phyloP scores from a whole-genome alignment of 148 eudicot genomes.

The Simmondsia chinensis region DNA sequence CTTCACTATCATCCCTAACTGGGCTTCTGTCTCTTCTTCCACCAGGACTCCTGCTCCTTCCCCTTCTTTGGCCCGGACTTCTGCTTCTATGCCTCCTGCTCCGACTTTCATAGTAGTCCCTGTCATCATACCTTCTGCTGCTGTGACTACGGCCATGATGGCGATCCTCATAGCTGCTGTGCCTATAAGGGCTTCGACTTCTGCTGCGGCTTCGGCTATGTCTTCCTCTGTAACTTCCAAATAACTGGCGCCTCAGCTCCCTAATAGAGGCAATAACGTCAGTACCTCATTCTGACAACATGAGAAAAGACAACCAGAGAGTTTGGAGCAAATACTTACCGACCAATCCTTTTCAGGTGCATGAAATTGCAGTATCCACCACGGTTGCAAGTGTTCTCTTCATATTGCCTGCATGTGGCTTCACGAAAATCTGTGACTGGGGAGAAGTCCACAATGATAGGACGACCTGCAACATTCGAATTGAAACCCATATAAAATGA shows the following conservation, averaged over 20 bases:
- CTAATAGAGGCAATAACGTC: conserved; percentile 11
- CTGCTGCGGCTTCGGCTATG: conserved; percentile 59
- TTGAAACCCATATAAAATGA: not conserved
- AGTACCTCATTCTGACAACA: not conserved
- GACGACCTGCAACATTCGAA: conserved; percentile 49
- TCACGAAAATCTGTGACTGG: conserved; percentile 99
- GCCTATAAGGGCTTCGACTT: conserved; percentile 74
- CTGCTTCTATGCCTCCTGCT: conserved; percentile 56
- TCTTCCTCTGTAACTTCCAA: conserved; percentile 51
- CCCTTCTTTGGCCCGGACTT: conserved; percentile 49
- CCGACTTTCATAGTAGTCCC: conserved; percentile 63
- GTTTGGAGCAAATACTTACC: conserved; percentile 22
- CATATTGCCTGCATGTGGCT: conserved; percentile 94
- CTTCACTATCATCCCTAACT: conserved; percentile 77
- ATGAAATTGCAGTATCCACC: conserved; percentile 96
- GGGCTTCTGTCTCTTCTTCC: conserved; percentile 61
- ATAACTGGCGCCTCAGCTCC: conserved; percentile 66
- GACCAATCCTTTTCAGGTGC: conserved; percentile 83
- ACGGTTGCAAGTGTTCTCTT: conserved; percentile 87
- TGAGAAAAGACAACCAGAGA: not conserved
- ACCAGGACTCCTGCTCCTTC: conserved; percentile 71
- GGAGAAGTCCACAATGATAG: conserved; percentile 89
- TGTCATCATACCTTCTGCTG: conserved; percentile 64
- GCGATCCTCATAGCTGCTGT: conserved; percentile 69
- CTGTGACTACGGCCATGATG: conserved; percentile 53